Evolutionary conservation across 2,329 filamentous ascomycete species (phyloP).

Genomic region (Pseudocercospora musae): DNA sequence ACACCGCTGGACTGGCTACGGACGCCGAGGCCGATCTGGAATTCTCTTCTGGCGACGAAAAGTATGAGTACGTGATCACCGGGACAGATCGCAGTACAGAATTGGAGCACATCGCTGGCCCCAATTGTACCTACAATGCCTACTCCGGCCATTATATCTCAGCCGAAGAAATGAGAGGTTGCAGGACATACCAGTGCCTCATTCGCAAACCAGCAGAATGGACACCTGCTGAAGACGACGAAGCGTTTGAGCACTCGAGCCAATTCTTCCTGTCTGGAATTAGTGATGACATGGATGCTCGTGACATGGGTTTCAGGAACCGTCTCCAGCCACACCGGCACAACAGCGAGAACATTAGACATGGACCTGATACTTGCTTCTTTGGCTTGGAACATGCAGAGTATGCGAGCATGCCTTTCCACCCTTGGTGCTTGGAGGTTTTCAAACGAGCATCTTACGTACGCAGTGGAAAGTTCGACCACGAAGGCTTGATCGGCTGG

Average conservation of each 20-base stretch:
- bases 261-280: constrained; percentile 10
- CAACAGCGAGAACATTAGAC: constrained; percentile 3
- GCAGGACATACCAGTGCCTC: constrained; percentile 14
- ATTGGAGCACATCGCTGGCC: constrained; percentile 19
- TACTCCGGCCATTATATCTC: constrained; percentile 17
- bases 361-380: not conserved
- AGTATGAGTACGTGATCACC: not conserved
- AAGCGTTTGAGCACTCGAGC: constrained; percentile 8
- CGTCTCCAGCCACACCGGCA: not conserved
- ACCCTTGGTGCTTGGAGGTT: constrained; percentile 18
- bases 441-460: constrained; percentile 7
- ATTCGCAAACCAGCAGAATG: not conserved
- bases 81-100: not conserved
- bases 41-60: not conserved
- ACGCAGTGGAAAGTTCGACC: not conserved
- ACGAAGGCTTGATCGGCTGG: constrained; percentile 10
- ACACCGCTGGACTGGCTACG: no score
- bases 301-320: not conserved
- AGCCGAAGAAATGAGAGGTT: constrained; percentile 14
- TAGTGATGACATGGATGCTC: constrained; percentile 2
- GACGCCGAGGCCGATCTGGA: not conserved
- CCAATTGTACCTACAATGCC: constrained; percentile 3
- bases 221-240: constrained; percentile 4
- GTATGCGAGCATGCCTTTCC: constrained; percentile 12
- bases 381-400: not conserved